Base-by-base conservation (phyloP, 148 eudicot genomes). In the Tetragonia tetragonoides region DNA sequence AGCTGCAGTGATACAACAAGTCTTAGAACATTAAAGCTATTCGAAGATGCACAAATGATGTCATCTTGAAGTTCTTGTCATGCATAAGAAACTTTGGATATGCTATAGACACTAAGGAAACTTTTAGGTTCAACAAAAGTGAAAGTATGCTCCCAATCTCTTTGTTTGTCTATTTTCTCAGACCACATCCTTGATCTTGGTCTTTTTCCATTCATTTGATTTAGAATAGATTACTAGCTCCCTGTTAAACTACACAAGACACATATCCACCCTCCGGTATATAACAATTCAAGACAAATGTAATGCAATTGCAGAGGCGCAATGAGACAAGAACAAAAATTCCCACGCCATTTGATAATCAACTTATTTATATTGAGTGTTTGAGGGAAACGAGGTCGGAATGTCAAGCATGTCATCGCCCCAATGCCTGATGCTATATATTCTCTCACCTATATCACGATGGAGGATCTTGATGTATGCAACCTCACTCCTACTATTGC, bases 1-100 rank as follows among this genome's bases (percentile, higher is more conserved):
- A 66, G 98, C 98, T 92, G 90, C 87, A 85, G 42, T 84, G 53
- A 46, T 49, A 82, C 18, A 87, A 62, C 54, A 78, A 60, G 62
- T 75, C 70, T 46, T 12, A 79, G 70, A 63, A 61, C 39, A 70
- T 39, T 28, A n/a, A 59, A 47, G 6, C n/a, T 6, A 39, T 40
- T 10, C 53, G n/a, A 59, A 71, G 24, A 75, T 28, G 74, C 17
- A 42, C 10, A 42, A 21, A 47, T 16, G 63, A 51, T 23, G 12
- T 44, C 34, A 72, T 16, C 12, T 12, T 34, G 15, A n/a, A 49
- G 54, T 41, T 28, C 34, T 21, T 44, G 10, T 47, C 28, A 8
- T 2, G 53, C 12, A 39, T 17, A 8, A 62, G 3, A 75, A 10
- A 37, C 40, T 59, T 4, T 20, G 28, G 10, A 60, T 28, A 21